Evolutionary conservation across 2,329 filamentous ascomycete genomes (phyloP).

Genomic region (Hymenoscyphus albidus): DNA sequence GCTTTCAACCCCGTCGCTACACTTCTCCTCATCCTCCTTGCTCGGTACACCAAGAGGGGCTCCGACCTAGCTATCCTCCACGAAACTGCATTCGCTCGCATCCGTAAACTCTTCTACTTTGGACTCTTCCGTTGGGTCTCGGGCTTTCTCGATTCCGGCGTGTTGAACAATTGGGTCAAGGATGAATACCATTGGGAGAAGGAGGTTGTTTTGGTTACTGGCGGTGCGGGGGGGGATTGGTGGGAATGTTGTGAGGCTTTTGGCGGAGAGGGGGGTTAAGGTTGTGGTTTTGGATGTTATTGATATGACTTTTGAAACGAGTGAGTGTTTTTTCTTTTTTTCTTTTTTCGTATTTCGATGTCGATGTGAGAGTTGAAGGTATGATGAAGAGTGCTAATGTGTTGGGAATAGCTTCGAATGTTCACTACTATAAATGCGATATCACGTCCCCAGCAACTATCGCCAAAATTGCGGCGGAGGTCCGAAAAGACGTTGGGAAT

Average conservation of each 20-base stretch:
- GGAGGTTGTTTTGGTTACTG: conserved; percentile 71
- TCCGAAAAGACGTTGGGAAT: conserved; percentile 54
- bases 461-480: conserved; percentile 45
- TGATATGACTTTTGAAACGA: conserved; percentile 57
- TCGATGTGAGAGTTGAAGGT: conserved; percentile 46
- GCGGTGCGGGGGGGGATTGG: conserved; percentile 72
- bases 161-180: conserved; percentile 46
- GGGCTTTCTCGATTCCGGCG: conserved; percentile 48
- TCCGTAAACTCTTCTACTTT: conserved; percentile 52
- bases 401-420: conserved; percentile 37
- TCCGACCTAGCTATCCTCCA: conserved; percentile 51
- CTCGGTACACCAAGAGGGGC: conserved; percentile 61
- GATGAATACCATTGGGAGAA: conserved; percentile 58
- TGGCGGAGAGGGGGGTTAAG: conserved; percentile 61
- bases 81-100: conserved; percentile 46
- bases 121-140: conserved; percentile 48
- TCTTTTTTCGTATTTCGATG: too few species aligned
- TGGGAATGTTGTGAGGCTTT: conserved; percentile 56
- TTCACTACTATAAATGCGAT: conserved; percentile 67
- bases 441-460: conserved; percentile 57
- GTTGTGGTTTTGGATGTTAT: conserved; percentile 71
- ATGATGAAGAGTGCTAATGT: conserved; percentile 33
- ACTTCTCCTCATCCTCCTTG: conserved; percentile 59
- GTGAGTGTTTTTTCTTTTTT: conserved; percentile 27
- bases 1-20: conserved; percentile 62